A percentile compares a stretch with the other conserved stretches of the same genome.
Evolutionary conservation across 108 stramenopile genomes (phyloP).

Genomic region (Bacterosira constricta): DNA sequence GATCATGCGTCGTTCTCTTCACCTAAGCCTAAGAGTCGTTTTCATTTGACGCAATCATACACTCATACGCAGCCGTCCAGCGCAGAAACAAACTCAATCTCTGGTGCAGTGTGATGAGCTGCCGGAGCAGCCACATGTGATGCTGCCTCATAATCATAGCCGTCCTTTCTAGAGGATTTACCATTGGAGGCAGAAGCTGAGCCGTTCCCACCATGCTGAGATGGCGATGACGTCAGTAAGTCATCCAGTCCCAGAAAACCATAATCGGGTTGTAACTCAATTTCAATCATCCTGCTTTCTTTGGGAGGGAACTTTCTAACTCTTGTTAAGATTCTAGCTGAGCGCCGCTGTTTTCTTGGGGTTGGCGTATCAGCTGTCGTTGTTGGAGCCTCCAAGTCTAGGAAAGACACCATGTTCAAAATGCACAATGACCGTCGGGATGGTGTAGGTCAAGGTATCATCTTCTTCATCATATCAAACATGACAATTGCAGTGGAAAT

Average conservation of each 20-base stretch:
- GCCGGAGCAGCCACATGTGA: background rate
- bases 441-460: no score
- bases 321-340: background rate
- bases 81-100: slow-evolving; percentile 19
- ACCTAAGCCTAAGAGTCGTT: no score
- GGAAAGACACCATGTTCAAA: slow-evolving; percentile 16
- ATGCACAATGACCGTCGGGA: background rate
- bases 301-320: background rate
- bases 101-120: background rate
- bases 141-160: background rate
- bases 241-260: slow-evolving; percentile 1
- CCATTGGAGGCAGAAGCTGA: background rate
- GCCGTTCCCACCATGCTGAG: background rate
- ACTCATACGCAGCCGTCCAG: no score
- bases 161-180: background rate
- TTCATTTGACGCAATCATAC: no score
- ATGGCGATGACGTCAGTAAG: background rate
- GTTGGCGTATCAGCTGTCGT: background rate
- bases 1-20: no score
- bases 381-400: slow-evolving; percentile 16
- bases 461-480: no score
- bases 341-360: background rate
- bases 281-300: slow-evolving; percentile 4
- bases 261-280: slow-evolving; percentile 4
- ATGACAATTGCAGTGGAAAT: no score